A percentile compares a stretch with the other conserved stretches of the same genome.
Conservation (phyloP, 2,329 filamentous ascomycete species). For the Ophiostoma angusticollis region DNA sequence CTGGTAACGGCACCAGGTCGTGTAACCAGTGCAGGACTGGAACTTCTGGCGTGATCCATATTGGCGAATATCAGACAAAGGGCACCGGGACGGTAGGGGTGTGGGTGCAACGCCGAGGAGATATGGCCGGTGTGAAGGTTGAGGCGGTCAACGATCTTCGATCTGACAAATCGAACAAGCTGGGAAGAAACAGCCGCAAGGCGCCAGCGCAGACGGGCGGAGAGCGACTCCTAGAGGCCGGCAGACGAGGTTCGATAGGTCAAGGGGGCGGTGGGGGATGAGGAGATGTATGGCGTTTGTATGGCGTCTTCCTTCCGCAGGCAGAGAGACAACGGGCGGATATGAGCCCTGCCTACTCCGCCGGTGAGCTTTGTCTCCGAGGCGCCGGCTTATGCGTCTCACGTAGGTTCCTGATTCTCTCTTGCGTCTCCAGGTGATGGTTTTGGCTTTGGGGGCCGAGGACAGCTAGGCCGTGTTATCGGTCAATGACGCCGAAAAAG, state of each 20-base stretch:
- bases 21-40: constrained; percentile 6
- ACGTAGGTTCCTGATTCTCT: background rate
- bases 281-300: constrained; percentile 8
- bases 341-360: background rate
- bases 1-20: constrained; percentile 3
- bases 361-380: too few relatives aligned
- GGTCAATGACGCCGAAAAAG: background rate
- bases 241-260: constrained; percentile 3
- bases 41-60: constrained; percentile 13
- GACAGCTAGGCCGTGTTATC: background rate
- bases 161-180: background rate
- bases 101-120: background rate
- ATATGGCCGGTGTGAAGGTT: too few relatives aligned
- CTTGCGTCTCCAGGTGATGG: background rate
- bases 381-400: too few relatives aligned
- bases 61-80: constrained; percentile 1
- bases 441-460: background rate
- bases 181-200: background rate
- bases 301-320: constrained; percentile 8
- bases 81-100: background rate
- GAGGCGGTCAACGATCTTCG: too few relatives aligned
- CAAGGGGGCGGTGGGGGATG: constrained; percentile 8
- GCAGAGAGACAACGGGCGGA: background rate
- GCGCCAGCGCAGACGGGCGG: constrained; percentile 2
- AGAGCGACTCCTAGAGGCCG: constrained; percentile 1